Base-by-base conservation (phyloP, 768 basidiomycete genomes). In the Termitomyces sp. region DNA sequence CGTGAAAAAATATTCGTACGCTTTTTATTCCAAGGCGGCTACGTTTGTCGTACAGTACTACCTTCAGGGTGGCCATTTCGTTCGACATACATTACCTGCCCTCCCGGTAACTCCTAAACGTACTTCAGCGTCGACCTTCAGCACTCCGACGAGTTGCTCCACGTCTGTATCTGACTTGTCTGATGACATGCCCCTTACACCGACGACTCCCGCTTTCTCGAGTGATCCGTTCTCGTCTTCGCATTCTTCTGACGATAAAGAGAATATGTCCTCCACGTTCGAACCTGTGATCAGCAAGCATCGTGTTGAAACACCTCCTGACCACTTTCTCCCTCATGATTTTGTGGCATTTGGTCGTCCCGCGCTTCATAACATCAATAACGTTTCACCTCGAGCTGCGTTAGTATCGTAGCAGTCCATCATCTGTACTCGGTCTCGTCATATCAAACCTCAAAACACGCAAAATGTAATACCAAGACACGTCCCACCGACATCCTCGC, bases 1-100 rank as follows among this genome's bases (percentile, higher is more conserved):
- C 66, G 85, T 98, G 68, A 94, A 95, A 78, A 99, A 99, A 76
- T 98, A 99, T 75, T 95, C 95, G 5, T 94, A 92, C 64, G 88
- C 88, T 42, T 97, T 95, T 75, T 98, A 96, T 75, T 94, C 92
- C 48, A 95, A 94, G 74, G 93, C 94, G 0, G 94, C 96, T 23
- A 93, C 89, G 23, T 85, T 92, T 68, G 92, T 94, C 59, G 86
- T 94, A 35, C 92, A 98, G 69, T 94, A 86, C 73, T 99, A 98
- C 69, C 85, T 98, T 48, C 84, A 90, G 66, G 95, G 94, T 49
- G 86, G 86, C 43, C 88, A 84, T 52, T 91, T 88, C 68, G 67
- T 75, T 58, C 79, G 77, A 40, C 80, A 82, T 39, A 55, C 72
- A 2, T 63, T 74, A 21, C 60, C 70, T 17, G 64, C 82, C 19